Conservation (phyloP, 2,329 filamentous ascomycete genomes). For the Stromatinia cepivora region DNA sequence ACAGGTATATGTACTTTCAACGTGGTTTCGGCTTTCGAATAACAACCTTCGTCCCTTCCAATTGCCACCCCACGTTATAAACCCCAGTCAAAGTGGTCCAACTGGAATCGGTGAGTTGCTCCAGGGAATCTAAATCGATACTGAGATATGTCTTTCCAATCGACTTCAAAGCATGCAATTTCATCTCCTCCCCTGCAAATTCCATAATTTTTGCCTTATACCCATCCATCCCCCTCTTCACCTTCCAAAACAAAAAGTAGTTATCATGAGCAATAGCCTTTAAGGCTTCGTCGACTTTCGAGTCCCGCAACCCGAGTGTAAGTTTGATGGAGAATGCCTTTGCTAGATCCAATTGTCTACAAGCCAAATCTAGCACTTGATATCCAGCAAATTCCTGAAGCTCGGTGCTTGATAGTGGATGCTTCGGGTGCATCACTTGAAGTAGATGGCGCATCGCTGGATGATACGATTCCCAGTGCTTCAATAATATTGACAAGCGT, state of each 20-base stretch:
- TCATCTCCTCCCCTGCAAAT: conserved; percentile 73
- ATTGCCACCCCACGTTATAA: conserved; percentile 82
- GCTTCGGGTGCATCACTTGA: conserved; percentile 64
- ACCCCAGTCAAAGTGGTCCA: conserved; percentile 71
- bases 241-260: conserved; percentile 74
- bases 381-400: conserved; percentile 78
- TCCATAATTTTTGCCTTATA: conserved; percentile 79
- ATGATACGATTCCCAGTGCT: conserved; percentile 85
- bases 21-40: conserved; percentile 63
- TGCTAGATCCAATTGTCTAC: conserved; percentile 72
- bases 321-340: conserved; percentile 70
- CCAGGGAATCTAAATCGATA: conserved; percentile 68
- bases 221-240: conserved; percentile 73
- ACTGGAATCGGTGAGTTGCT: conserved; percentile 63
- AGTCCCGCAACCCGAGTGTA: conserved; percentile 61
- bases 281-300: conserved; percentile 69
- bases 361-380: conserved; percentile 83
- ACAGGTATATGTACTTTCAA: conserved; percentile 32
- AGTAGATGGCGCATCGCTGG: conserved; percentile 82
- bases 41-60: conserved; percentile 70
- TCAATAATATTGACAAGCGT: conserved; percentile 75
- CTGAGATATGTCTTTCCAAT: conserved; percentile 78
- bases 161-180: conserved; percentile 79
- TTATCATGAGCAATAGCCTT: conserved; percentile 75
- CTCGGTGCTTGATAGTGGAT: conserved; percentile 70